Evolutionary conservation across 2,329 filamentous ascomycete genomes (phyloP).

Genomic region (Ophiobolus disseminans): DNA sequence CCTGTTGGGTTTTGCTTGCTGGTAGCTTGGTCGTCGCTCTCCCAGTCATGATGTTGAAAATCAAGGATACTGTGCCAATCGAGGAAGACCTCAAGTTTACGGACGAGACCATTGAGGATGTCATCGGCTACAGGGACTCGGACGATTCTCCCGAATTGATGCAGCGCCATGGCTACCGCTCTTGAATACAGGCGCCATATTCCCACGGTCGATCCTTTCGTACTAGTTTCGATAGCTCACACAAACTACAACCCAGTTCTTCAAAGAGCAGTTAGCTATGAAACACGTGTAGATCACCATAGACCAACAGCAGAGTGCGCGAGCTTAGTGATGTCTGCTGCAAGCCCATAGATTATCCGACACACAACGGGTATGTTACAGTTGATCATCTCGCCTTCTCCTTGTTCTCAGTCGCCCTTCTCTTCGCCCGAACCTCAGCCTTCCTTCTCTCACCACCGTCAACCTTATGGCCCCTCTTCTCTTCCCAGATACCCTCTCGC

Average conservation of each 20-base stretch:
- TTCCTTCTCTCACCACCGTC: conserved; percentile 93
- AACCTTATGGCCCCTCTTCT: conserved; percentile 85
- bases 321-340: no score
- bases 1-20: conserved; percentile 75
- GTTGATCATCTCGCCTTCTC: conserved; percentile 60
- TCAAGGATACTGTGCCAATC: conserved; percentile 73
- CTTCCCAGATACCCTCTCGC: conserved; percentile 92
- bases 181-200: no score
- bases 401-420: conserved; percentile 77
- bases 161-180: no score
- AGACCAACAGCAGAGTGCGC: no score
- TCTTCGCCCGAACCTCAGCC: conserved; percentile 87
- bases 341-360: no score
- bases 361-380: no score
- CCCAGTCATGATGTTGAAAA: conserved; percentile 76
- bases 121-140: conserved; percentile 5
- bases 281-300: no score
- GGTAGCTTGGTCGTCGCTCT: conserved; percentile 75
- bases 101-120: conserved; percentile 68
- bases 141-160: neutral
- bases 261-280: no score
- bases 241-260: no score
- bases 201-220: no score
- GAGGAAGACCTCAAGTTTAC: conserved; percentile 78
- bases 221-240: no score